These are phyloP conservation scores for Cadophora sp. DNA, from an alignment of 2,329 filamentous ascomycete genomes.

Conservation along the genomic window DNA sequence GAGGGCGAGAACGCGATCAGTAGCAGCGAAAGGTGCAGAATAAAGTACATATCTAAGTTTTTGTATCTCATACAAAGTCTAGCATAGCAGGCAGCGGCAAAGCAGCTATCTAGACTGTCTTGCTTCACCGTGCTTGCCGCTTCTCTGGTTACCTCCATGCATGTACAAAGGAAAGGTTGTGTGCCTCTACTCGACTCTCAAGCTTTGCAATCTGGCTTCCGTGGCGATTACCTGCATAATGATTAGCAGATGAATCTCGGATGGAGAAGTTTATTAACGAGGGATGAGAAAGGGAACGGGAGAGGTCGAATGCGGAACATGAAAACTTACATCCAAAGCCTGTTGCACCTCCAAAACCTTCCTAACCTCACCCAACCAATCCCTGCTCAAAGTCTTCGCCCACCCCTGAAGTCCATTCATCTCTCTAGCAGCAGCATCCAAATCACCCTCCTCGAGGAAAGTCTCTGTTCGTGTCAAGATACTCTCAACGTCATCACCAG, in stretches of 20 bases:
- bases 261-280: not conserved
- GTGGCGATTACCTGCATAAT: slow-evolving; percentile 79
- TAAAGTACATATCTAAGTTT: slow-evolving; percentile 36
- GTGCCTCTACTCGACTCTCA: slow-evolving; percentile 74
- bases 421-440: slow-evolving; percentile 90
- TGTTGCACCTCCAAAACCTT: slow-evolving; percentile 95
- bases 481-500: slow-evolving; percentile 91
- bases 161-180: slow-evolving; percentile 41
- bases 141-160: slow-evolving; percentile 19
- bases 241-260: slow-evolving; percentile 29
- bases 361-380: slow-evolving; percentile 91
- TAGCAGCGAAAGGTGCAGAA: slow-evolving; percentile 1
- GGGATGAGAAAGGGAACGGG: not conserved
- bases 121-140: not conserved
- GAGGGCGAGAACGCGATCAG: too few species aligned
- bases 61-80: slow-evolving; percentile 31
- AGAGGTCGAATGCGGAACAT: not conserved
- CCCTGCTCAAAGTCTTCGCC: slow-evolving; percentile 92
- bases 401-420: slow-evolving; percentile 93
- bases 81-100: not conserved
- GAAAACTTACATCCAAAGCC: slow-evolving; percentile 82
- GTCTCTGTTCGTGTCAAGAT: slow-evolving; percentile 89
- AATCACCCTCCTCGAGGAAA: slow-evolving; percentile 87
- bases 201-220: slow-evolving; percentile 86
- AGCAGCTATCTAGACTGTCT: slow-evolving; percentile 23